phyloP scores from a whole-genome alignment of 2,329 filamentous ascomycete species.

The Pseudocercospora musae region DNA sequence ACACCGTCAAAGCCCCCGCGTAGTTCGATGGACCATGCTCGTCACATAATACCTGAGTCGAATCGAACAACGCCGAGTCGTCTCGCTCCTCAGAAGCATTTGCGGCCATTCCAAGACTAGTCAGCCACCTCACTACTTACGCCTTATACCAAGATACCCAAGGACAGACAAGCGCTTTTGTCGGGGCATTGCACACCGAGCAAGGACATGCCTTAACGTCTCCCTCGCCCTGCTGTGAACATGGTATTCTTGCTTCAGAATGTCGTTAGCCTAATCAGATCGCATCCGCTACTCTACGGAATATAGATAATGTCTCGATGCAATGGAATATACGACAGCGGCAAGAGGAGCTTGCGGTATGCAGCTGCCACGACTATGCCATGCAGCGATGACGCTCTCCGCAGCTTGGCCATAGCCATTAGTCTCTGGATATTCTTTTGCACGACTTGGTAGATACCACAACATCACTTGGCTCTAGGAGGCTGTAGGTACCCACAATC shows the following conservation, averaged over 20 bases:
- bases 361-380: no score
- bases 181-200: no score
- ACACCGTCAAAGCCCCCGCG: not conserved
- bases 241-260: no score
- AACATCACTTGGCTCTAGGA: not conserved
- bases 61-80: not conserved
- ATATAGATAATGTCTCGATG: no score
- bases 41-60: not conserved
- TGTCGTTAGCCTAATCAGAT: no score
- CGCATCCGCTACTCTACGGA: no score
- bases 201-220: constrained; percentile 38
- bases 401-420: not conserved
- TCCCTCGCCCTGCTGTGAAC: no score
- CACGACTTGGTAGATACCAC: not conserved
- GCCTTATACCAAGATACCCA: no score
- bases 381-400: not conserved
- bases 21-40: not conserved
- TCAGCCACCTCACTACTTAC: no score
- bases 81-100: not conserved
- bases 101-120: not conserved
- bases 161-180: no score
- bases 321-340: no score
- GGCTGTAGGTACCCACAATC: not conserved
- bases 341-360: no score
- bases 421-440: not conserved